A percentile compares a stretch with the other conserved stretches of the same genome.
Conservation (phyloP, 805 yeast genomes). For the Kazachstania bromeliacearum region DNA sequence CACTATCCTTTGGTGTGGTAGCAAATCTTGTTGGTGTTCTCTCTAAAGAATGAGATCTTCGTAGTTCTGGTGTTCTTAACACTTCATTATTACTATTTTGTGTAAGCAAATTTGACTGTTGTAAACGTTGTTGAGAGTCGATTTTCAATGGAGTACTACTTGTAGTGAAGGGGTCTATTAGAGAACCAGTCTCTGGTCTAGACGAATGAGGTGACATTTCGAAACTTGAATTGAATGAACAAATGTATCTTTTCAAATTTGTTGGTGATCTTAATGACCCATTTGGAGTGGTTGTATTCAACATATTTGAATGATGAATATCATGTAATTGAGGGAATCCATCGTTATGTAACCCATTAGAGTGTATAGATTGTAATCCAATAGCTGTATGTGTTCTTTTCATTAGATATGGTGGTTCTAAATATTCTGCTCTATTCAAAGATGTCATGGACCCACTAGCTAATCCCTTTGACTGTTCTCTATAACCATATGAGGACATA, state of each 20-base stretch:
- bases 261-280: slow-evolving; percentile 13
- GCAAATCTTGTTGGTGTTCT: slow-evolving; percentile 19
- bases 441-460: background rate
- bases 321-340: slow-evolving; percentile 1
- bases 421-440: background rate
- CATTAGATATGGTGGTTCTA: slow-evolving; percentile 12
- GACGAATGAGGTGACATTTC: slow-evolving; percentile 21
- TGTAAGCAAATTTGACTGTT: background rate
- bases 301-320: slow-evolving; percentile 1
- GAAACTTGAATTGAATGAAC: slow-evolving; percentile 29
- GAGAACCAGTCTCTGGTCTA: slow-evolving; percentile 2
- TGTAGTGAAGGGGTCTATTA: slow-evolving; percentile 4
- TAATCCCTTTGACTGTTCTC: too few species aligned
- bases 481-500: too few species aligned
- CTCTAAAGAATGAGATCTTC: slow-evolving; percentile 11
- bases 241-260: slow-evolving; percentile 23
- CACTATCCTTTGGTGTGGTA: slow-evolving; percentile 19
- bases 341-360: background rate
- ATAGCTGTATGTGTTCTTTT: slow-evolving; percentile 14
- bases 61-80: slow-evolving; percentile 18
- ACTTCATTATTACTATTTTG: slow-evolving; percentile 4
- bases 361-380: slow-evolving; percentile 6
- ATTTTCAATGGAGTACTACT: background rate
- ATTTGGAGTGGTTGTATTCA: background rate
- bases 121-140: background rate